Evolutionary conservation across 1,284 basidiomycete species (phyloP), one percentile per base, ranked within the genome.

Genomic region (Cryptococcus neoformans): DNA sequence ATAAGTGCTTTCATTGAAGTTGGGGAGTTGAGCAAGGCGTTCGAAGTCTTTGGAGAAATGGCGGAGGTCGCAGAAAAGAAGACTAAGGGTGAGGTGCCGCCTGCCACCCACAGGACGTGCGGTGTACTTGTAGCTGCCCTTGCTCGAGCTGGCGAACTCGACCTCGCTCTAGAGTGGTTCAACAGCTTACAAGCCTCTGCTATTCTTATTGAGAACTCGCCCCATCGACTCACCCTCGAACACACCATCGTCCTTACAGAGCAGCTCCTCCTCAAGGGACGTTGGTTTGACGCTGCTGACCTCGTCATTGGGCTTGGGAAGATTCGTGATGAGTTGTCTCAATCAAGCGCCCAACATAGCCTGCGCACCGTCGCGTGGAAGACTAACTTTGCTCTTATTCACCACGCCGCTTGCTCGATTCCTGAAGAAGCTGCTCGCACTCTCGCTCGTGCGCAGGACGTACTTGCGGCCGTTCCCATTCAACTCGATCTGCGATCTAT

Each of bases 1-100:
- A 83, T 95, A 54, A 80, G 83, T 46, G 83, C 85, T 0, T 87
- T 89, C 76, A 88, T 95, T 79, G 80, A 79, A 16, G 83, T 81
- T 38, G 85, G 85, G 4, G 80, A 86, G 57, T 80, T 86, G 0
- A 82, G 83, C 3, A 83, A 81, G 48, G 92, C 86, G 5, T 71
- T 93, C 8, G 82, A 75, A 16, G 74, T 94, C 2, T 79, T 95
- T 48, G 87, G 90, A 61, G 76, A 81, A 59, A 89, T 95, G 86
- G 80, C 92, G 71, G 80, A 79, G 0, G 75, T 80, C 0, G 75
- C 78, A 1, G 44, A 56, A 34, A 45, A 44, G 1, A 9, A 41
- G 17, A 14, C 52, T 10, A 68, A 52, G 9, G 35, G 54, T 42
- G 81, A 81, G 63, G 85, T 87, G 0, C 81, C 84, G 2, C 77